These are phyloP conservation scores for Aegilops bicornis DNA, from an alignment of 176 grass and related monocot genomes.

Conservation along the genomic window DNA sequence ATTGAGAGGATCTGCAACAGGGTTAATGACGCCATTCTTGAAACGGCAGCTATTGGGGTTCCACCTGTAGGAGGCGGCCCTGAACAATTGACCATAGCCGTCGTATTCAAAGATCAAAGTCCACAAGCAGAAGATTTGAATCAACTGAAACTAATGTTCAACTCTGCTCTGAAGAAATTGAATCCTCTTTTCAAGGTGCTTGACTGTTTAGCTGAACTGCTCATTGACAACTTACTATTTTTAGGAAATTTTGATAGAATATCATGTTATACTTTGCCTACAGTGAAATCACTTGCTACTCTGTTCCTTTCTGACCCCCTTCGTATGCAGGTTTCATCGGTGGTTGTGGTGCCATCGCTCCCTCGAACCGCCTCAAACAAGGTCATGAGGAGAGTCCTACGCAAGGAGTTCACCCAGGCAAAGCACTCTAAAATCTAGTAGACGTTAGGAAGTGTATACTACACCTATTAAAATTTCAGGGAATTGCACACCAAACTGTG, in stretches of 20 bases:
- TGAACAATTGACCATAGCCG: constrained; percentile 76
- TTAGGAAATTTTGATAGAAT: neutral
- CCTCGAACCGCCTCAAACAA: constrained; percentile 95
- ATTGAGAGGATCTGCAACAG: constrained; percentile 89
- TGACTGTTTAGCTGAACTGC: neutral
- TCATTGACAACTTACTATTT: neutral
- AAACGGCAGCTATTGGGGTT: constrained; percentile 90
- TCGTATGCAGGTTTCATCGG: constrained; percentile 68
- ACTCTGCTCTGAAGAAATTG: constrained; percentile 78
- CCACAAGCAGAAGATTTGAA: constrained; percentile 48
- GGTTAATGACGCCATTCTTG: constrained; percentile 61
- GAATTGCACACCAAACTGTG: constrained; percentile 7
- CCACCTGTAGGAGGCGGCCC: constrained; percentile 83
- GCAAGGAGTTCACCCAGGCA: constrained; percentile 65
- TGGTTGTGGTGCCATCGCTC: constrained; percentile 59
- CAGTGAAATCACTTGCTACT: neutral
- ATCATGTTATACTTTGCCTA: neutral
- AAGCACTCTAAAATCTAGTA: constrained; percentile 83
- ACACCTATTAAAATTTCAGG: neutral
- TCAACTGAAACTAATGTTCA: constrained; percentile 65
- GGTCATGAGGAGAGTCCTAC: constrained; percentile 89
- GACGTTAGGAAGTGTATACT: neutral
- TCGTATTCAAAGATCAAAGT: constrained; percentile 70
- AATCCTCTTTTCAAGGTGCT: constrained; percentile 94
- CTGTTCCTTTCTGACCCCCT: neutral